Conservation (phyloP, 2,329 filamentous ascomycete species). For the Lecanoromycetidae sp. region DNA sequence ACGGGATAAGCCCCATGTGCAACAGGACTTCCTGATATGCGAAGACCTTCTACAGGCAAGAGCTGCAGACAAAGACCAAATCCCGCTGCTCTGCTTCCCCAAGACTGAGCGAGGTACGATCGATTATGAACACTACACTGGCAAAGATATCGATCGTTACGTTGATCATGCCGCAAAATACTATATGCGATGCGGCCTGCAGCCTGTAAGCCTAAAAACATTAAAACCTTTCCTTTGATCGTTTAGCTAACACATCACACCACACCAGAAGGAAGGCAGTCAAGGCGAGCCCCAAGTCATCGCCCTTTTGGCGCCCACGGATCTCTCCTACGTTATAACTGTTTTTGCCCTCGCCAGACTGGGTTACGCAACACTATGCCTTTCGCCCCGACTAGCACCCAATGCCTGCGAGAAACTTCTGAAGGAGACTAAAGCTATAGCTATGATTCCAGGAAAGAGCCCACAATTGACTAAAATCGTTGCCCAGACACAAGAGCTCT, state of each 20-base stretch:
- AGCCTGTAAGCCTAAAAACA: constrained; percentile 1
- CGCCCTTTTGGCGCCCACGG: constrained; percentile 31
- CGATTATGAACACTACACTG: constrained; percentile 23
- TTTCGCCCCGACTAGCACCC: constrained; percentile 33
- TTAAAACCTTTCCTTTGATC: not conserved
- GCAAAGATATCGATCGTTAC: constrained; percentile 23
- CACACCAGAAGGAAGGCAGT: constrained; percentile 1
- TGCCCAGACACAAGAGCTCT: not conserved
- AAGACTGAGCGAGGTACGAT: constrained; percentile 14
- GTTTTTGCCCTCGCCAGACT: constrained; percentile 36
- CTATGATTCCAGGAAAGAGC: constrained; percentile 27
- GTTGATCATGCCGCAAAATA: constrained; percentile 21
- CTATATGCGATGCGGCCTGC: constrained; percentile 19
- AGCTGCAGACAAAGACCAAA: constrained; percentile 19
- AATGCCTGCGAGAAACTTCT: constrained; percentile 32
- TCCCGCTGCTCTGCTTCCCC: constrained; percentile 22
- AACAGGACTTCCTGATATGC: constrained; percentile 6
- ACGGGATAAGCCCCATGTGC: not conserved
- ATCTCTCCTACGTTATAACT: constrained; percentile 32
- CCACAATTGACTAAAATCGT: constrained; percentile 9
- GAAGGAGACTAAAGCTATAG: constrained; percentile 27
- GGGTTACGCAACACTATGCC: constrained; percentile 33
- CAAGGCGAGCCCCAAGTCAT: constrained; percentile 20
- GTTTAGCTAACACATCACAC: too few relatives aligned
- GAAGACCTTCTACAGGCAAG: constrained; percentile 21